Conservation (phyloP, 1,284 basidiomycete genomes). For the Ganoderma lucidum region DNA sequence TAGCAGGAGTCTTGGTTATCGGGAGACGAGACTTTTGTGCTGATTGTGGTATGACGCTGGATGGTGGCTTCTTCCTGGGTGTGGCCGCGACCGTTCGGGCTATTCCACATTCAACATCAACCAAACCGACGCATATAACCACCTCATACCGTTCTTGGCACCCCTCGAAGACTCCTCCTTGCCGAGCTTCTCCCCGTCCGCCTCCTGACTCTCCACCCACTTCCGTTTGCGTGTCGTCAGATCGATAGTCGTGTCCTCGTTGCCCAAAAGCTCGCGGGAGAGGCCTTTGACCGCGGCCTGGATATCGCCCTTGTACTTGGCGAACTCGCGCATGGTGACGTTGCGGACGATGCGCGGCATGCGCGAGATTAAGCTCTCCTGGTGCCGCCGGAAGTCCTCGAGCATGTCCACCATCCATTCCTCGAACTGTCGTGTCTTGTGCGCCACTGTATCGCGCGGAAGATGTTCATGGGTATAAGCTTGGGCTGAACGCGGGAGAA, state of each 20-base stretch:
- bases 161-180: slow-evolving; percentile 54
- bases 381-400: slow-evolving; percentile 72
- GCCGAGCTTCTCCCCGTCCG: slow-evolving; percentile 39
- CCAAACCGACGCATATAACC: background rate
- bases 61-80: slow-evolving; percentile 60
- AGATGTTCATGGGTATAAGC: slow-evolving; percentile 20
- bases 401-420: slow-evolving; percentile 75
- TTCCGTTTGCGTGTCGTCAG: slow-evolving; percentile 75
- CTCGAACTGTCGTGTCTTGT: slow-evolving; percentile 73
- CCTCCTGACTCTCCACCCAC: slow-evolving; percentile 70
- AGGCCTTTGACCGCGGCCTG: slow-evolving; percentile 70
- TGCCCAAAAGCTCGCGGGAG: slow-evolving; percentile 58
- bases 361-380: slow-evolving; percentile 75
- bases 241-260: slow-evolving; percentile 63
- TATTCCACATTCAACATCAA: slow-evolving; percentile 37
- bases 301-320: slow-evolving; percentile 78
- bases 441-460: slow-evolving; percentile 57
- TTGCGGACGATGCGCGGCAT: slow-evolving; percentile 77
- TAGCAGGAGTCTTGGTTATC: slow-evolving; percentile 54
- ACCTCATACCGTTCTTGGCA: slow-evolving; percentile 65
- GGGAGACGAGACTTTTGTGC: slow-evolving; percentile 54
- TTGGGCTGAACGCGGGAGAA: slow-evolving; percentile 12
- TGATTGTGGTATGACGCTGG: slow-evolving; percentile 57
- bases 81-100: slow-evolving; percentile 61
- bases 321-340: slow-evolving; percentile 79